These are phyloP conservation scores for Kodamaea alishanica DNA, from an alignment of 1,139 yeast genomes.

Conservation along the genomic window DNA sequence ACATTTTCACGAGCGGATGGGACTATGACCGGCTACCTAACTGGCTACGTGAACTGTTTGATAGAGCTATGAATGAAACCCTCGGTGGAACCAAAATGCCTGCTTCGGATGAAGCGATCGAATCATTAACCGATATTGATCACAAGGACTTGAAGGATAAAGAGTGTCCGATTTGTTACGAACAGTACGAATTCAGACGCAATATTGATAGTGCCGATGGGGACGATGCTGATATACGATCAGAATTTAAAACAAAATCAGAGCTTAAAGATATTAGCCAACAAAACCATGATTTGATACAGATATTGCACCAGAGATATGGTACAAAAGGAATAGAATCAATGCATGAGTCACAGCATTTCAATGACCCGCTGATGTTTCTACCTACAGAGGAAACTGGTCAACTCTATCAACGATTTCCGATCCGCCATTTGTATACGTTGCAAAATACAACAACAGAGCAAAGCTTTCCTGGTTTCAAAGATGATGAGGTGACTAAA, in stretches of 20 bases:
- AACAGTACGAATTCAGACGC: slow-evolving; percentile 23
- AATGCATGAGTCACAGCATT: slow-evolving; percentile 12
- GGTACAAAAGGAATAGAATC: slow-evolving; percentile 1
- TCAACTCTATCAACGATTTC: slow-evolving; percentile 30
- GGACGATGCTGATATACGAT: slow-evolving; percentile 1
- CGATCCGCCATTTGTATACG: slow-evolving; percentile 28
- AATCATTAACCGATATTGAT: slow-evolving; percentile 28
- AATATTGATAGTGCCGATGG: neutral
- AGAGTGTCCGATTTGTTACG: slow-evolving; percentile 47
- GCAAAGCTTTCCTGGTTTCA: slow-evolving; percentile 33
- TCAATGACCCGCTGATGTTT: slow-evolving; percentile 39
- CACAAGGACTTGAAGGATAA: slow-evolving; percentile 17
- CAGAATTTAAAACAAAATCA: neutral
- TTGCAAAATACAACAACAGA: slow-evolving; percentile 22
- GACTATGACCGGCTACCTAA: no score
- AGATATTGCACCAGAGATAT: neutral
- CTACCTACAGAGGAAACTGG: slow-evolving; percentile 37
- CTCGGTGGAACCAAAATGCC: slow-evolving; percentile 8
- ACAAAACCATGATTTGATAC: neutral
- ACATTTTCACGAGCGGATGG: no score
- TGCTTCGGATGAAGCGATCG: slow-evolving; percentile 43
- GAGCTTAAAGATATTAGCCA: neutral
- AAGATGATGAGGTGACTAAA: slow-evolving; percentile 14
- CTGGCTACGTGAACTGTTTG: neutral
- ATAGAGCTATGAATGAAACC: neutral